phyloP scores from a whole-genome alignment of 2,329 filamentous ascomycete genomes.

The Gyromitra esculenta region DNA sequence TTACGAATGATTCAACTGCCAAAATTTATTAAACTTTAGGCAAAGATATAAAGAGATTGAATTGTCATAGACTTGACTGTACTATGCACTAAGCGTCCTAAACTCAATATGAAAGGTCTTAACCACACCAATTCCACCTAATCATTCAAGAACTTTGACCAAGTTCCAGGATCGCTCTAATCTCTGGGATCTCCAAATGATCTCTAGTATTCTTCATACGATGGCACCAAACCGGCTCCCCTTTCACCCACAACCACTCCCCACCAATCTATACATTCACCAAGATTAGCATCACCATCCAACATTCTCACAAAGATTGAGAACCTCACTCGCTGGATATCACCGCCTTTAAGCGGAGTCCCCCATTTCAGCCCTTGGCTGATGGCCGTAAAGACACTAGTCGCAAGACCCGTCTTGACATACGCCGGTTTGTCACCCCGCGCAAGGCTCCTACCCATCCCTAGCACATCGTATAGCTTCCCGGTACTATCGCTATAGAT shows the following conservation, averaged over 20 bases:
- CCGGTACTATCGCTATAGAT: conserved; percentile 79
- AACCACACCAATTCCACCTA: background rate
- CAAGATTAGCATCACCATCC: background rate
- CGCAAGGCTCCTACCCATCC: conserved; percentile 73
- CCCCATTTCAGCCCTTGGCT: conserved; percentile 71
- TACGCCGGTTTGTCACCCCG: conserved; percentile 72
- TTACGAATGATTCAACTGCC: no score
- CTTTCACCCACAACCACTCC: conserved; percentile 75
- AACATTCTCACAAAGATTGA: background rate
- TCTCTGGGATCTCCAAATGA: conserved; percentile 75
- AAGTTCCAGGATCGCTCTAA: conserved; percentile 69
- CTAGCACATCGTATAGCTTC: conserved; percentile 72
- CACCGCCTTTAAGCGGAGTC: conserved; percentile 71
- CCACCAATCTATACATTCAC: conserved; percentile 61
- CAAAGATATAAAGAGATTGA: no score
- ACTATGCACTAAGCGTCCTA: background rate
- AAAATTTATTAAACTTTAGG: background rate
- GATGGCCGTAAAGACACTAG: conserved; percentile 65
- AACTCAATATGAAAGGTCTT: background rate
- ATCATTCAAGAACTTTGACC: background rate
- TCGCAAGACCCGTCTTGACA: conserved; percentile 67
- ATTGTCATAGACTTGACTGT: background rate
- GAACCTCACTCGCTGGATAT: conserved; percentile 73
- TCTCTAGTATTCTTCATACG: conserved; percentile 82
- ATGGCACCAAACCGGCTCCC: conserved; percentile 80